phyloP scores from a whole-genome alignment of 2,329 filamentous ascomycete genomes.

The Sclerotinia subarctica region DNA sequence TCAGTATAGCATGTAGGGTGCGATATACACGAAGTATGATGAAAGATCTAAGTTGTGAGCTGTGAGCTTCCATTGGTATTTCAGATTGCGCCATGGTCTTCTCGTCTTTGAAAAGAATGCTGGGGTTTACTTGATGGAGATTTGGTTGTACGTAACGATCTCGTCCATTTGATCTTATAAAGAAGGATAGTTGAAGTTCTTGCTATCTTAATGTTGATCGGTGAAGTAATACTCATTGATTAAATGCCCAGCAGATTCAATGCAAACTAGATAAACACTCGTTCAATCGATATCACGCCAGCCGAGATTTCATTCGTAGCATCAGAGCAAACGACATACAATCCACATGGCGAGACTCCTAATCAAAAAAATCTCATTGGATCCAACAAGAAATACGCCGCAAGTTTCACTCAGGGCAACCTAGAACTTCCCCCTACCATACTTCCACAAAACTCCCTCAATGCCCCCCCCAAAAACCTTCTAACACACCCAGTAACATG shows the following conservation, averaged over 20 bases:
- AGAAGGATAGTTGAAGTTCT: background rate
- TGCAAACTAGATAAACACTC: background rate
- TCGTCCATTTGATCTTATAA: background rate
- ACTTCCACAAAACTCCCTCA: conserved; percentile 22
- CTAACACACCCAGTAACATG: conserved; percentile 57
- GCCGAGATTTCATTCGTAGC: background rate
- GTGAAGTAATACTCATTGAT: too few species aligned
- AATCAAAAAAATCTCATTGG: conserved; percentile 54
- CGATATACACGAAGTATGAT: background rate
- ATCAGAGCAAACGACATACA: background rate
- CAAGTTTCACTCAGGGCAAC: conserved; percentile 61
- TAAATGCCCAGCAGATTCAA: too few species aligned
- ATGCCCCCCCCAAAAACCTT: background rate
- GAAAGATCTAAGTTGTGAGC: background rate
- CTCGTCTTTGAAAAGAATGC: background rate
- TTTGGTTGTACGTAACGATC: background rate
- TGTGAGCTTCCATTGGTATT: background rate
- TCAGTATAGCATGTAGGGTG: background rate
- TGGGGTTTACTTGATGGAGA: background rate
- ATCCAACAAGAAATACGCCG: conserved; percentile 56
- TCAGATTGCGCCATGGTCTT: background rate
- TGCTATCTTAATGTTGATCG: background rate
- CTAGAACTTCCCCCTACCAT: conserved; percentile 63
- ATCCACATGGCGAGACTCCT: conserved; percentile 36
- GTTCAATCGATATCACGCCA: background rate